phyloP scores from a whole-genome alignment of 495 filamentous ascomycete genomes.

The Letharia columbiana region DNA sequence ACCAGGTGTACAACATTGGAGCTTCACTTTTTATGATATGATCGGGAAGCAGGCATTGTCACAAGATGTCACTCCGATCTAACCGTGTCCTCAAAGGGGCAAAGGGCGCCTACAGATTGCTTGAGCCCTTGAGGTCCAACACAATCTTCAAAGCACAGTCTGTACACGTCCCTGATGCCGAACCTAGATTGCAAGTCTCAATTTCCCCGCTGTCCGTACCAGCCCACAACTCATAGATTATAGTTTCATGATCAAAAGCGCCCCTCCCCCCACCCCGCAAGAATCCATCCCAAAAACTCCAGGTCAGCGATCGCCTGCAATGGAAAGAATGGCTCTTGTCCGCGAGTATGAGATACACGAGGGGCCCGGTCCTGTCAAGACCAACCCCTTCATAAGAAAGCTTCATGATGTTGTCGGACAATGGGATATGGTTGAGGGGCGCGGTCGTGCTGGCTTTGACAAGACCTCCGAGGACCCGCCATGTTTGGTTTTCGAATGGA shows the following conservation, averaged over 20 bases:
- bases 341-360: constrained; percentile 13
- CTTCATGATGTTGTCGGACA: constrained; percentile 10
- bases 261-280: constrained; percentile 8
- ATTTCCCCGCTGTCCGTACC: neutral
- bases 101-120: constrained; percentile 14
- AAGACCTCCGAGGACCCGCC: constrained; percentile 10
- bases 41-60: no score
- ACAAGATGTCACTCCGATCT: constrained; percentile 5
- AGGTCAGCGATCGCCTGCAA: constrained; percentile 13
- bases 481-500: constrained; percentile 15
- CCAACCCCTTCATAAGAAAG: constrained; percentile 2
- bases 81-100: constrained; percentile 10
- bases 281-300: neutral
- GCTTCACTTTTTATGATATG: no score
- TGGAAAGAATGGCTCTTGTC: constrained; percentile 12
- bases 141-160: constrained; percentile 8
- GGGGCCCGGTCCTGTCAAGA: constrained; percentile 9
- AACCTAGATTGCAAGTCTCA: constrained; percentile 10
- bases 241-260: constrained; percentile 13
- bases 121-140: constrained; percentile 10
- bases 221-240: constrained; percentile 5
- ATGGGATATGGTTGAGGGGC: constrained; percentile 12
- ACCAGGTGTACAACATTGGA: no score
- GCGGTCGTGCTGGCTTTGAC: constrained; percentile 12
- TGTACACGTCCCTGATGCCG: constrained; percentile 6